These are phyloP conservation scores for Flaveria bidentis DNA, from an alignment of 129 eudicot species.

Conservation along the genomic window DNA sequence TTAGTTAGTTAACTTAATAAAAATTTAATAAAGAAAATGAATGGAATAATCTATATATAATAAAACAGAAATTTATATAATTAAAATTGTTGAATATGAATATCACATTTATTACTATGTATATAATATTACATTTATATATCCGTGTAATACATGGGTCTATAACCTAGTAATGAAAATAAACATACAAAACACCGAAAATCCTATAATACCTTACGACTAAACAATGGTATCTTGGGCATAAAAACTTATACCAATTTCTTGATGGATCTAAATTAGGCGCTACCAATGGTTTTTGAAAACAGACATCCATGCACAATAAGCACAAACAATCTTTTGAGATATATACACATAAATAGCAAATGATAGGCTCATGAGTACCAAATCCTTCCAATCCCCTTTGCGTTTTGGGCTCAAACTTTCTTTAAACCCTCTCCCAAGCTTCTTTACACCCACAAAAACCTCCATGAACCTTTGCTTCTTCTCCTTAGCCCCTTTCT, in stretches of 20 bases:
- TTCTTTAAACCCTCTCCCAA: constrained; percentile 52
- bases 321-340: constrained; percentile 95
- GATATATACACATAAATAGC: constrained; percentile 94
- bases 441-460: constrained; percentile 38
- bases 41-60: too few species aligned
- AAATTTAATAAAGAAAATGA: too few species aligned
- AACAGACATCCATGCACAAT: constrained; percentile 77
- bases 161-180: too few species aligned
- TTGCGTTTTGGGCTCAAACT: constrained; percentile 79
- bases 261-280: background rate
- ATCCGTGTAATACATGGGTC: too few species aligned
- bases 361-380: constrained; percentile 92
- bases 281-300: constrained; percentile 49
- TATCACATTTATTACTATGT: too few species aligned
- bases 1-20: too few species aligned
- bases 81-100: too few species aligned
- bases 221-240: background rate
- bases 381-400: constrained; percentile 95
- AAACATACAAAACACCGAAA: background rate
- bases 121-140: too few species aligned
- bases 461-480: constrained; percentile 31
- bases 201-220: background rate
- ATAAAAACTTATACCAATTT: background rate
- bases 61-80: too few species aligned
- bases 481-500: constrained; percentile 36